These are phyloP conservation scores for Diplodia mutila DNA, from an alignment of 2,329 filamentous ascomycete species.

Conservation along the genomic window DNA sequence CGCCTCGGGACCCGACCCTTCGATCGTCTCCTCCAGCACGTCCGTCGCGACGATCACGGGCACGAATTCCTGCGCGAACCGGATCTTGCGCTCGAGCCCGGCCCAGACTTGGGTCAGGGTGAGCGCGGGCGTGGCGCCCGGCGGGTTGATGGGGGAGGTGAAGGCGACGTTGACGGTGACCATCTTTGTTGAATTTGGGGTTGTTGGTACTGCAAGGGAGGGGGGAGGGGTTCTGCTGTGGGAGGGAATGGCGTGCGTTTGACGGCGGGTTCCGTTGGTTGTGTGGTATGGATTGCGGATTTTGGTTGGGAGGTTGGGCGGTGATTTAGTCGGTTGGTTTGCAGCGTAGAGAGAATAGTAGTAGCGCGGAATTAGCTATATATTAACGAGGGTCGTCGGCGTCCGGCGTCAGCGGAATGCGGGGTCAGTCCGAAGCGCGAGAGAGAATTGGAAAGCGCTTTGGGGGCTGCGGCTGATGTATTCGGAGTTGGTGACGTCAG, in stretches of 20 bases:
- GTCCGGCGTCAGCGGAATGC: neutral
- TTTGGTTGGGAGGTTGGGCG: neutral
- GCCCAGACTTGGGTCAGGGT: slow-evolving; percentile 44
- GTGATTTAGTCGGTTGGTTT: neutral
- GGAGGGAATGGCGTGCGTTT: too few species aligned
- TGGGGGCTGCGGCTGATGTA: neutral
- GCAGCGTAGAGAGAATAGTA: neutral
- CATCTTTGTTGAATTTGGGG: slow-evolving; percentile 38
- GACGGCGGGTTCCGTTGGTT: too few species aligned
- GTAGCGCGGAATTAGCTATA: neutral
- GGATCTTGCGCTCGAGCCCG: slow-evolving; percentile 52
- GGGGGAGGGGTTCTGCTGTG: neutral
- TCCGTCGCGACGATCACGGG: slow-evolving; percentile 47
- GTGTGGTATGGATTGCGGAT: neutral
- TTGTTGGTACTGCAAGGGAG: neutral
- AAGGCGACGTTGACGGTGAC: slow-evolving; percentile 47
- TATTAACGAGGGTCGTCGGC: neutral
- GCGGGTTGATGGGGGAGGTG: slow-evolving; percentile 51
- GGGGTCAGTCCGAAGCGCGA: neutral
- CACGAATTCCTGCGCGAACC: slow-evolving; percentile 51
- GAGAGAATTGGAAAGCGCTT: neutral
- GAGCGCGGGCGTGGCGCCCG: slow-evolving; percentile 42
- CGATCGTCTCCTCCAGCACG: slow-evolving; percentile 45
- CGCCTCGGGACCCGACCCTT: slow-evolving; percentile 24
- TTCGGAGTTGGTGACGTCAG: slow-evolving; percentile 3